Evolutionary conservation across 768 basidiomycete genomes (phyloP), one percentile per base, ranked within the genome.

Genomic region (Paxillus involutus): DNA sequence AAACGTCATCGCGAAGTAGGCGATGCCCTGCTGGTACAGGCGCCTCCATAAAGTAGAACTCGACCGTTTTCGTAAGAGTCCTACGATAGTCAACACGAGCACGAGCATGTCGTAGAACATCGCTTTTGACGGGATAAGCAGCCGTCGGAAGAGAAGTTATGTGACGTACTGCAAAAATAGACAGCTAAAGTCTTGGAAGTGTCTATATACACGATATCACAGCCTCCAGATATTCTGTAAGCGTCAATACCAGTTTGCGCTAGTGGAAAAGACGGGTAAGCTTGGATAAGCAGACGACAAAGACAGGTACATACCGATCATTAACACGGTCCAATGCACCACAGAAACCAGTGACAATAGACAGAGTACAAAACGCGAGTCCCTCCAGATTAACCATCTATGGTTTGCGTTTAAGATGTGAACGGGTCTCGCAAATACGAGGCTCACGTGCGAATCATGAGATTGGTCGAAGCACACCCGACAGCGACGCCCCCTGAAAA

Each of bases 361-460:
- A 4, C 21, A 1, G 32, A 63, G 56, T n/a, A 70, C 59, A 3
- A 37, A 33, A 37, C 40, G 49, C 4, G 59, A 55, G 9, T 44
- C 49, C 36, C 45, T 68, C 67, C 69, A 68, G 42, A 68, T 58
- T 30, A 64, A 45, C 66, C 69, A 68, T 53, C 69, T 70, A 40
- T 10, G 12, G 7, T 52, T 17, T 48, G 33, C 26, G 26, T 26
- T 33, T n/a, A 44, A 58, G 42, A 45, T 7, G 1, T 10, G 10
- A 40, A 26, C 7, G 24, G 10, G 10, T 2, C 6, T 26, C 37
- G 6, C 19, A 0, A 8, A 3, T 33, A 3, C 43, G 9, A 8
- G 32, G 50, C 67, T 51, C 49, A 69, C 69, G 63, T 60, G 48
- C 69, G 64, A 49, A 71, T 55, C 59, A 71, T 61, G 43, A 69